These are phyloP conservation scores for Diaporthe sp. DNA, from an alignment of 2,329 filamentous ascomycete genomes.

Conservation along the genomic window DNA sequence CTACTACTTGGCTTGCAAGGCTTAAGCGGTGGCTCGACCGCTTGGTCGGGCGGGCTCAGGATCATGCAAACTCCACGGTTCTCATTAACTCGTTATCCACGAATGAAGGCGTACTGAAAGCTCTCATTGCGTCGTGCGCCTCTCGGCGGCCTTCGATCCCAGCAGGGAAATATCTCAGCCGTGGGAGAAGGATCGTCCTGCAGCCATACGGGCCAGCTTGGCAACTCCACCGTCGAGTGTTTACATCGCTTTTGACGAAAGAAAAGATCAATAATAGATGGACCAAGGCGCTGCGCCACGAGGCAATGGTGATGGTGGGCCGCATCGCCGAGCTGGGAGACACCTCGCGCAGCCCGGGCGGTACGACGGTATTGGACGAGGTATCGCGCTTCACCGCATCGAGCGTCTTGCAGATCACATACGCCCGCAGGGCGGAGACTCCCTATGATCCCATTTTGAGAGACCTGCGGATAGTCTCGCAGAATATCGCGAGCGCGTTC, in stretches of 20 bases:
- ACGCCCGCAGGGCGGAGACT: slow-evolving; percentile 32
- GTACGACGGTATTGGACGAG: slow-evolving; percentile 21
- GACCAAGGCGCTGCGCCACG: slow-evolving; percentile 30
- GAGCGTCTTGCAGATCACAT: slow-evolving; percentile 37
- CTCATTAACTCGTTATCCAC: slow-evolving; percentile 35
- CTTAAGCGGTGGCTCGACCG: slow-evolving; percentile 5
- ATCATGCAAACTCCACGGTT: slow-evolving; percentile 8
- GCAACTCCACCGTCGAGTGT: slow-evolving; percentile 32
- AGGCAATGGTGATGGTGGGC: slow-evolving; percentile 31
- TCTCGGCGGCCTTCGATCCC: slow-evolving; percentile 34
- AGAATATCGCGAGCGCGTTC: slow-evolving; percentile 36
- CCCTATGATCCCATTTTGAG: slow-evolving; percentile 18
- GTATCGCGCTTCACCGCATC: slow-evolving; percentile 38
- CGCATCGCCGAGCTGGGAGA: slow-evolving; percentile 11
- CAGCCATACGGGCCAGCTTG: slow-evolving; percentile 34
- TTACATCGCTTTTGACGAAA: slow-evolving; percentile 28
- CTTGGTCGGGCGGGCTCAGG: neutral
- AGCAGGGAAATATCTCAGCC: slow-evolving; percentile 37
- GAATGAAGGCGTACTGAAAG: slow-evolving; percentile 23
- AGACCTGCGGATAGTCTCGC: slow-evolving; percentile 21
- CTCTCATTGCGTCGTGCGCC: slow-evolving; percentile 25
- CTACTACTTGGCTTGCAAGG: neutral
- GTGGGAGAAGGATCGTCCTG: slow-evolving; percentile 33
- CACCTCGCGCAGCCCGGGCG: neutral
- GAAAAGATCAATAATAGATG: slow-evolving; percentile 27